phyloP scores from a whole-genome alignment of 768 basidiomycete genomes.

The Phaeotremella fagi region DNA sequence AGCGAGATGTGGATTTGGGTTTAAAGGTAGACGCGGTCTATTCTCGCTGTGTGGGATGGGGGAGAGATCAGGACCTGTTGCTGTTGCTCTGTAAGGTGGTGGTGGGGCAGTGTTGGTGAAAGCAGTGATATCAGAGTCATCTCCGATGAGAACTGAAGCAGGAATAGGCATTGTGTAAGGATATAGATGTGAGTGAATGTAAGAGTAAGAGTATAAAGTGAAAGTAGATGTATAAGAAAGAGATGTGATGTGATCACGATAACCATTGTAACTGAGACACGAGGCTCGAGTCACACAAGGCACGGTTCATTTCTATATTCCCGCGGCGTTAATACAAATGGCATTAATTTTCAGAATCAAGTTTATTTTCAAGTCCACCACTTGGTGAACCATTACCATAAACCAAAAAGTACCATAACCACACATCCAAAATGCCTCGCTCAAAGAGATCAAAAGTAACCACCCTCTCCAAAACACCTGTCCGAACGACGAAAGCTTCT shows the following conservation, averaged over 20 bases:
- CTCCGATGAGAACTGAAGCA: neutral
- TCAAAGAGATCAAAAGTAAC: slow-evolving; percentile 88
- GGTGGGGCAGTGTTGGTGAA: slow-evolving; percentile 32
- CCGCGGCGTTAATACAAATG: neutral
- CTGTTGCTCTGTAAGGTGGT: slow-evolving; percentile 28
- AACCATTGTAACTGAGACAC: no score
- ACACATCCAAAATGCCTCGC: slow-evolving; percentile 62
- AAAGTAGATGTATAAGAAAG: neutral
- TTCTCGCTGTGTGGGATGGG: slow-evolving; percentile 30
- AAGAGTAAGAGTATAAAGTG: neutral
- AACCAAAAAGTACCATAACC: neutral
- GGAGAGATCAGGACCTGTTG: slow-evolving; percentile 33
- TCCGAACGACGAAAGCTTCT: slow-evolving; percentile 79
- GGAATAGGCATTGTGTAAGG: neutral
- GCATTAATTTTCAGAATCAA: neutral
- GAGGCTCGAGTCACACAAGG: no score
- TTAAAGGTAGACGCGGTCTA: slow-evolving; percentile 31
- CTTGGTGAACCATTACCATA: neutral
- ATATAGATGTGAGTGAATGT: neutral
- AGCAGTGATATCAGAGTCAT: slow-evolving; percentile 18
- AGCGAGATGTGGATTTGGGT: slow-evolving; percentile 28
- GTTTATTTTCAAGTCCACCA: slow-evolving; percentile 6
- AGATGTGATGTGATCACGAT: neutral
- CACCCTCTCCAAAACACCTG: slow-evolving; percentile 86
- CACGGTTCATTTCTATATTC: no score